A percentile compares a stretch with the other conserved stretches of the same genome.
Evolutionary conservation across 73 alveolate genomes (phyloP).

Genomic region (Paramecium tetraurelia): DNA sequence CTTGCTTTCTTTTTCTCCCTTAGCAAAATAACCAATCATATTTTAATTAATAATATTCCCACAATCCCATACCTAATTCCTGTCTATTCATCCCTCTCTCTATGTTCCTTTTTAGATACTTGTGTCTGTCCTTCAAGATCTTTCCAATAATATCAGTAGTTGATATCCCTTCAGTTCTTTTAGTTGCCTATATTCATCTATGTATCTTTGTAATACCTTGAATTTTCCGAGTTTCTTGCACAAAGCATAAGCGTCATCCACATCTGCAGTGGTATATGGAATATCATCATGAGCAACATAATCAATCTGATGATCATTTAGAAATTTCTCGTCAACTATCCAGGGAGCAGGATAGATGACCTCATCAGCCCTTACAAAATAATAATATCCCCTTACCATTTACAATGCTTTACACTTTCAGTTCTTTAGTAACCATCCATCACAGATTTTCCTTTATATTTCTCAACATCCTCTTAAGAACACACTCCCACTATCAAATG

Average conservation of each 20-base stretch:
- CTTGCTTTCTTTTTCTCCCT: slow-evolving; percentile 3
- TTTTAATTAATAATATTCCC: slow-evolving; percentile 46
- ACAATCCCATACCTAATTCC: slow-evolving; percentile 78
- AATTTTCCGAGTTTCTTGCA: slow-evolving; percentile 92
- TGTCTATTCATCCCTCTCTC: slow-evolving; percentile 88
- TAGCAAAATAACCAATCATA: neutral
- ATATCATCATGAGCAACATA: slow-evolving; percentile 93
- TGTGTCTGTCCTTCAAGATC: slow-evolving; percentile 85
- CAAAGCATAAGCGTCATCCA: slow-evolving; percentile 90
- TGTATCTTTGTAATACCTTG: neutral
- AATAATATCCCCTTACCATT: slow-evolving; percentile 57
- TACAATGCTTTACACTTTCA: slow-evolving; percentile 93
- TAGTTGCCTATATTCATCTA: slow-evolving; percentile 72
- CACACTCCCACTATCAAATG: slow-evolving; percentile 96
- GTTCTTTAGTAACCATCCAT: slow-evolving; percentile 94
- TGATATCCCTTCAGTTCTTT: slow-evolving; percentile 97
- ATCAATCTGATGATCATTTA: slow-evolving; percentile 78
- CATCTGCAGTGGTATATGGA: slow-evolving; percentile 91
- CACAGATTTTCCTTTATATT: slow-evolving; percentile 92
- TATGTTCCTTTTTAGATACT: slow-evolving; percentile 82
- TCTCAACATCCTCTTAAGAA: slow-evolving; percentile 88
- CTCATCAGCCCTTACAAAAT: slow-evolving; percentile 83
- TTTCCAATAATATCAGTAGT: slow-evolving; percentile 90
- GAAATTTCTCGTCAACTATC: slow-evolving; percentile 84
- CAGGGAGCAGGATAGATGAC: slow-evolving; percentile 97